Percentiles rank a stretch among this genome's conserved stretches.
Conservation (phyloP, 2,329 filamentous ascomycete species). For the Claviceps fusiformis region DNA sequence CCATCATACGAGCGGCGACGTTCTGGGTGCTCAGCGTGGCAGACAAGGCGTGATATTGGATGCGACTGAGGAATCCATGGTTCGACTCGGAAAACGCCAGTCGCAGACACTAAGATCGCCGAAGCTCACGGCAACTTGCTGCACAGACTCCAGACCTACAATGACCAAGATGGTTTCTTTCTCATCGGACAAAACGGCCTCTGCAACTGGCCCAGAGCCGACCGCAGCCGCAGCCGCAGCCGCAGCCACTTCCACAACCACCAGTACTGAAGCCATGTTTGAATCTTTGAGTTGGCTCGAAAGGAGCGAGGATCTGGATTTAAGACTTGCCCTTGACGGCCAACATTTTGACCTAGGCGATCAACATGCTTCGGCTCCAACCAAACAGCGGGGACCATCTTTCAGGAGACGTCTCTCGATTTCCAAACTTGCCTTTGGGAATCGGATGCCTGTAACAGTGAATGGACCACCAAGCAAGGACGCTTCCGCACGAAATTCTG, state of each 20-base stretch:
- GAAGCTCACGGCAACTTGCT: neutral
- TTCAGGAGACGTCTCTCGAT: slow-evolving; percentile 63
- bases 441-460: slow-evolving; percentile 37
- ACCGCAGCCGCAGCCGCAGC: slow-evolving; percentile 12
- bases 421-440: slow-evolving; percentile 45
- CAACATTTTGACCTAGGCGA: slow-evolving; percentile 49
- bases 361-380: slow-evolving; percentile 30
- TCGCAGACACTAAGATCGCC: slow-evolving; percentile 12
- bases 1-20: slow-evolving; percentile 53
- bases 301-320: slow-evolving; percentile 56
- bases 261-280: slow-evolving; percentile 39
- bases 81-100: slow-evolving; percentile 14
- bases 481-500: slow-evolving; percentile 16
- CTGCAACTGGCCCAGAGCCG: slow-evolving; percentile 6
- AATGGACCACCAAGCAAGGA: slow-evolving; percentile 35
- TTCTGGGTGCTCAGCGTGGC: slow-evolving; percentile 36
- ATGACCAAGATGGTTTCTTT: slow-evolving; percentile 14
- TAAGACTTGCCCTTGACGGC: slow-evolving; percentile 53
- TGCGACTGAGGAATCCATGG: slow-evolving; percentile 14
- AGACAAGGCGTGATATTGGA: slow-evolving; percentile 24
- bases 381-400: slow-evolving; percentile 39
- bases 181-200: slow-evolving; percentile 7
- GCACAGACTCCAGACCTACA: neutral
- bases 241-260: neutral
- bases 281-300: slow-evolving; percentile 64